Evolutionary conservation across 495 filamentous ascomycete species (phyloP), one percentile per base, ranked within the genome.

Genomic region (Penicillium goetzii): DNA sequence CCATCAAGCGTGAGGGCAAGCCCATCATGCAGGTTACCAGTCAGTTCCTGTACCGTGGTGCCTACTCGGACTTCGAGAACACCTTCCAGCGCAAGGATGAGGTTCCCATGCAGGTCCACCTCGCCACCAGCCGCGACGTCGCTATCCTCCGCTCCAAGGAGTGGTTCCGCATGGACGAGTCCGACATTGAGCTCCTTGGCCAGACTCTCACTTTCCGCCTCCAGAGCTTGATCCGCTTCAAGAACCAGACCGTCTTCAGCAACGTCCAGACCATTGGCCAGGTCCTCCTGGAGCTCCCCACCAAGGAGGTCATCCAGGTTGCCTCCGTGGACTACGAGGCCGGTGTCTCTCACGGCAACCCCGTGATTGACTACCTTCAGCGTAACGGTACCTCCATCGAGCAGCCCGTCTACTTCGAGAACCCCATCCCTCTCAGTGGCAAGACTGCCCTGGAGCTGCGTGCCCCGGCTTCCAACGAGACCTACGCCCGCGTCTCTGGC

Each of bases 21-120:
- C 83, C 92, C n/a, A 92, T 98, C 62, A 99, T 99, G 96, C 92
- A 98, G 72, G 95, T 99, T 17, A 96, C 92, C 15, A 97, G 92
- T 54, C 95, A 98, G 76, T 99, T 99, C 84, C 76, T 99, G 64
- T 99, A 98, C 78, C 89, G 95, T 30, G 95, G 95, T 43, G 85
- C 84, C 15, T 99, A 99, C 78, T 88, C 83, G 52, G 95, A 99
- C 76, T 99, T 88, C 65, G 89, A 97, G 76, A 98, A 97, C 76
- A 99, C 95, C 15, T 99, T 98, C 86, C 93, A 98, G 79, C 91
- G 95, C 66, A 97, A 96, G 83, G 86, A 88, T 57, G 95, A 99
- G 78, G 96, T 88, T 1, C 94, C 96, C 8, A 96, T 97, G 88
- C 90, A 98, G 76, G 82, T 99, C 25, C 91, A 96, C 71, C 86